These are phyloP conservation scores for Populus alba DNA, from an alignment of 345 rosid genomes.

Conservation along the genomic window DNA sequence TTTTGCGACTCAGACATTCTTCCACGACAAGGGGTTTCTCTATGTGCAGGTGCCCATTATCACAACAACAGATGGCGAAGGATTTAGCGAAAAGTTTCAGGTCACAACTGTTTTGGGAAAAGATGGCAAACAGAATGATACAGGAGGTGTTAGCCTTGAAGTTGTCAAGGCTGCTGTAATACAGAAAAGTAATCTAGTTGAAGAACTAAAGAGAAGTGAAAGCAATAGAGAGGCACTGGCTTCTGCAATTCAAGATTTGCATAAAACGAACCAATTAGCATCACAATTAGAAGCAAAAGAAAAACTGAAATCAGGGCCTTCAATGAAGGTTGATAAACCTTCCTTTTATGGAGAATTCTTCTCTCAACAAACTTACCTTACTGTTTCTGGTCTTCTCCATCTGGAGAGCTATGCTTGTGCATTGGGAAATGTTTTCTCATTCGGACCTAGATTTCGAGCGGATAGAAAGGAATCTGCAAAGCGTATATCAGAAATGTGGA, in stretches of 20 bases:
- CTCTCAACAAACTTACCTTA: constrained; percentile 50
- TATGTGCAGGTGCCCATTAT: constrained; percentile 74
- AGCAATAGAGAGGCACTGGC: constrained; percentile 74
- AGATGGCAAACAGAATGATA: constrained; percentile 35
- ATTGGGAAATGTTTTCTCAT: constrained; percentile 83
- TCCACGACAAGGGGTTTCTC: constrained; percentile 65
- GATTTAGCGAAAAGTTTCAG: constrained; percentile 56
- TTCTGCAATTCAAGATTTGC: constrained; percentile 66
- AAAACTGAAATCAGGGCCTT: constrained; percentile 31
- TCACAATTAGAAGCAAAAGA: constrained; percentile 59
- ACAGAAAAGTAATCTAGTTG: constrained; percentile 59
- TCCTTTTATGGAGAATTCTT: constrained; percentile 54
- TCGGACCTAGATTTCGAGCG: constrained; percentile 78
- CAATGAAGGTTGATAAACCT: constrained; percentile 29
- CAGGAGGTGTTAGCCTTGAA: constrained; percentile 47
- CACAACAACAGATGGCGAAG: constrained; percentile 63
- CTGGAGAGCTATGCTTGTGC: constrained; percentile 88
- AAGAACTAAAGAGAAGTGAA: constrained; percentile 73
- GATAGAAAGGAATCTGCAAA: constrained; percentile 48
- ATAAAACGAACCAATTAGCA: constrained; percentile 62
- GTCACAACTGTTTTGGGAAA: constrained; percentile 47
- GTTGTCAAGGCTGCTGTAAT: constrained; percentile 56
- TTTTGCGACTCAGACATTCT: constrained; percentile 66
- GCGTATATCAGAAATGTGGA: constrained; percentile 75
- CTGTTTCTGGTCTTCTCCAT: constrained; percentile 76